Evolutionary conservation across 148 eudicot species (phyloP), one percentile per base, ranked within the genome.

Genomic region (Persicaria maculosa): DNA sequence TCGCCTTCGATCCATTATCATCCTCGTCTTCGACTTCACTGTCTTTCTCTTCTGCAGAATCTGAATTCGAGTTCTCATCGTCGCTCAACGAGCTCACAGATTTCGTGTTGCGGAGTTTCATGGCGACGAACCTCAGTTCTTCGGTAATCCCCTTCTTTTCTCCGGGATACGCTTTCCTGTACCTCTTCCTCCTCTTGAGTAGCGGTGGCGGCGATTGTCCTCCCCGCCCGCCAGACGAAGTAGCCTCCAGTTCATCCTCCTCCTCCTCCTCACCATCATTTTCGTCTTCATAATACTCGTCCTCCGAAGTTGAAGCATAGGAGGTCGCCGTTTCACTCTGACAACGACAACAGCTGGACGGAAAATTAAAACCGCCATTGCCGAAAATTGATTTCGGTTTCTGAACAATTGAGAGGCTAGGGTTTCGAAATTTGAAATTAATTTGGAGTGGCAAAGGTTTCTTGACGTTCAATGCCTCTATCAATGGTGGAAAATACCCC

Each of bases 101-200:
- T 44, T 81, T 79, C 22, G 40, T 76, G 68, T 92, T 88, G 14
- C 86, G 85, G 5, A 94, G 89, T 76, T 84, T 94, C 98, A 94
- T 94, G 17, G 93, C 97, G 47, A 94, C 93, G 59, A 94, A 94
- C 79, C 98, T 82, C 93, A 94, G 80, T 76, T 91, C 98, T 81
- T 90, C 98, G 2, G 88, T 85, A 9, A 94, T 94, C 6, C 98
- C 98, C 58, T 81, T 75, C 14, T 76, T 83, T 81, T 94, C 97
- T 15, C 98, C 97, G 0, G 98, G 98, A 74, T 88, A 90, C 67
- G 75, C 85, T 79, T 84, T 91, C 73, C 93, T 77, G 73, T 91
- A 91, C 85, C 86, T 77, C 81, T 79, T 86, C 77, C 83, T 76
- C 79, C 75, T 86, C 88, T 76, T 85, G 67, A 77, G 7, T 68